Base-by-base conservation (phyloP, 345 rosid species). In the Reutealis trisperma region DNA sequence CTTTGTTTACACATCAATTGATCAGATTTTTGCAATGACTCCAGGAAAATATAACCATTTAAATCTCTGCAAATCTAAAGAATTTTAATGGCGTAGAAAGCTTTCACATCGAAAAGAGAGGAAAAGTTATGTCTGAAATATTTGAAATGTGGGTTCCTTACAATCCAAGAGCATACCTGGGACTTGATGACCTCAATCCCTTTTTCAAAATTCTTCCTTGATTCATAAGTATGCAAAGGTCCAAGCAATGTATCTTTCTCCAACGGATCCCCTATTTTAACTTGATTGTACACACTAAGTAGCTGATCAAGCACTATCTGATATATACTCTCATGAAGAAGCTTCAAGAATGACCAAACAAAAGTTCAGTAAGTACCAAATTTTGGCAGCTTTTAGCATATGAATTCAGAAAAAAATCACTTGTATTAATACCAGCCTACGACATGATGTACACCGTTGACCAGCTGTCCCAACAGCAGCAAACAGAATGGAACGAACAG, bases 391-490 rank as follows among this genome's bases (percentile, higher is more conserved):
- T 11, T n/a, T 49, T 45, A 52, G 8, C 57, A 41, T 34, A 71
- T 61, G 76, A 34, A 64, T 71, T 22, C 62, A 82, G 27, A 55
- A 57, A 72, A 79, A 69, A 75, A 79, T 47, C 16, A 19, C 42
- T 45, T 22, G 19, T 30, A 19, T 34, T 37, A 22, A 25, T 92
- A 96, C 98, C 98, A 96, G 99, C 80, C 99, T 87, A 83, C 98
- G 99, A 80, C 97, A 94, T 70, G 99, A 92, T 77, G 99, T 93
- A 90, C 98, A 94, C 75, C 99, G 94, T 73, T 94, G 99, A 59
- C 98, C 98, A 85, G 98, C 98, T 14, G 98, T 96, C 76, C 99
- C 99, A 67, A 94, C 99, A 54, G 99, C 95, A 67, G 98, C 99
- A 83, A 93, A 94, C 60, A 94, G 80, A 78, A 94, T 89, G 52